Percentiles rank a stretch among this genome's conserved stretches.
phyloP scores from a whole-genome alignment of 495 filamentous ascomycete species.

The Podospora bellae-mahoneyi region DNA sequence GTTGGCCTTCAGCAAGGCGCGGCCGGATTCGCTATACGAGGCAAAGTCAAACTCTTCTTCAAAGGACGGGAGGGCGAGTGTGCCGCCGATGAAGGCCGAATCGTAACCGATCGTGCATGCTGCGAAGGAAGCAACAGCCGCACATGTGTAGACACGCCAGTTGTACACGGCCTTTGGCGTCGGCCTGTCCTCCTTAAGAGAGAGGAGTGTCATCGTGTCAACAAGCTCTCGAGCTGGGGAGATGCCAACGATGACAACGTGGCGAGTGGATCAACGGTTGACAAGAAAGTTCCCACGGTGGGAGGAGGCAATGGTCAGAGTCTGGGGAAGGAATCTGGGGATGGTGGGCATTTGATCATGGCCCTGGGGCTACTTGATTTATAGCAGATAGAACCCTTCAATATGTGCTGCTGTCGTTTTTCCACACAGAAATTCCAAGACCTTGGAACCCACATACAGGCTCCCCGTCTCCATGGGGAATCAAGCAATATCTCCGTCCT shows the following conservation, averaged over 20 bases:
- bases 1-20: conserved; percentile 57
- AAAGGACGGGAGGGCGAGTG: conserved; percentile 61
- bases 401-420: background rate
- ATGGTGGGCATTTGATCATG: conserved; percentile 5
- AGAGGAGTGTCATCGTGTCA: conserved; percentile 54
- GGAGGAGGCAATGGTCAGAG: conserved; percentile 1
- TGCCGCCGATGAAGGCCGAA: conserved; percentile 68
- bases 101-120: conserved; percentile 73
- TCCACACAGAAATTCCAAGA: conserved; percentile 12
- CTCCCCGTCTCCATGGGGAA: conserved; percentile 11
- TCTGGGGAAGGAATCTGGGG: conserved; percentile 17
- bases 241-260: background rate
- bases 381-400: conserved; percentile 13
- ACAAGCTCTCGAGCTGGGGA: background rate
- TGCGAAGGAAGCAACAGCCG: conserved; percentile 62
- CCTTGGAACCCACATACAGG: conserved; percentile 10
- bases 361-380: conserved; percentile 19
- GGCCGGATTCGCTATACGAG: conserved; percentile 35
- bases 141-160: conserved; percentile 65
- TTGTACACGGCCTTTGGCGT: conserved; percentile 69
- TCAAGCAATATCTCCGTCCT: background rate
- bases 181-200: conserved; percentile 61
- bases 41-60: conserved; percentile 54
- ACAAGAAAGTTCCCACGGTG: background rate
- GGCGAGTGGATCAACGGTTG: background rate